phyloP scores from a whole-genome alignment of 2,329 filamentous ascomycete genomes.

The Paecilomyces sp. region DNA sequence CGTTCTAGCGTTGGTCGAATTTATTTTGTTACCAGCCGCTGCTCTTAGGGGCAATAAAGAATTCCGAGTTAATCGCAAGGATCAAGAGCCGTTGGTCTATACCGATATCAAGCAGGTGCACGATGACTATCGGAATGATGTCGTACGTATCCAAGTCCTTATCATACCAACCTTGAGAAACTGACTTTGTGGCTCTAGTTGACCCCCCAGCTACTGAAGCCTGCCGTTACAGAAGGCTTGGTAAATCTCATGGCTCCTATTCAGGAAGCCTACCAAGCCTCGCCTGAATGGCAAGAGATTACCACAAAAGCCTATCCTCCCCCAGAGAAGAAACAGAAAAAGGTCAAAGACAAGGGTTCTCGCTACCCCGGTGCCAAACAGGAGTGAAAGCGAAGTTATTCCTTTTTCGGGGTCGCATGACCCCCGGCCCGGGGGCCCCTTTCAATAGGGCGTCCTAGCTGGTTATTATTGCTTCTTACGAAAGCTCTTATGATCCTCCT shows the following conservation, averaged over 20 bases:
- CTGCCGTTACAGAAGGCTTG: constrained; percentile 69
- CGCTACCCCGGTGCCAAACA: constrained; percentile 44
- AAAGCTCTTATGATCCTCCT: no score
- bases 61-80: constrained; percentile 61
- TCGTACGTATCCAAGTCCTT: constrained; percentile 45
- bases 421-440: no score
- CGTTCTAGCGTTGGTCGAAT: constrained; percentile 77
- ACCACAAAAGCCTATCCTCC: constrained; percentile 76
- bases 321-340: constrained; percentile 63
- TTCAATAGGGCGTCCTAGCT: no score
- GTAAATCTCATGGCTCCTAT: constrained; percentile 71
- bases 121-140: constrained; percentile 71
- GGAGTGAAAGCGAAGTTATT: not conserved
- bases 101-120: constrained; percentile 66
- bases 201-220: constrained; percentile 80
- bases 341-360: constrained; percentile 68
- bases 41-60: constrained; percentile 42
- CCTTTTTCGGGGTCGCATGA: no score
- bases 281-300: constrained; percentile 72
- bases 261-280: constrained; percentile 61
- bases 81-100: constrained; percentile 73
- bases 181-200: constrained; percentile 41
- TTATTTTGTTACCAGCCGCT: constrained; percentile 68
- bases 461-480: no score
- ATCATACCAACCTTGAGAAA: constrained; percentile 4